Conservation (phyloP, 176 grass and related monocot genomes). For the Pharus latifolius region DNA sequence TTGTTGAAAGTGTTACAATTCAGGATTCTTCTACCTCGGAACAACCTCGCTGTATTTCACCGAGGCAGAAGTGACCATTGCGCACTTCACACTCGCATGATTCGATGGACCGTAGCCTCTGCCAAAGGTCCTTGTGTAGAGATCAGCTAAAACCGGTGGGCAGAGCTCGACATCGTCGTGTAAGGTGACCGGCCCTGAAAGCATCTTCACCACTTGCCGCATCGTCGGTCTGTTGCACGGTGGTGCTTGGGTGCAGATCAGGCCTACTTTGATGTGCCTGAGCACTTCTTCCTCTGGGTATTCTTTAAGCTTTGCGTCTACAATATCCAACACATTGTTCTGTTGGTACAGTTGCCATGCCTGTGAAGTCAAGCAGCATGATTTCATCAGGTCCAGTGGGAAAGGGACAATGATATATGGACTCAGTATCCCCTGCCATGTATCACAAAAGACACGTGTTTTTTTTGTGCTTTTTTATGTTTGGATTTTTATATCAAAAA, state of each 20-base stretch:
- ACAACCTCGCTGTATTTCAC: slow-evolving; percentile 13
- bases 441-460: too few relatives aligned
- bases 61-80: too few relatives aligned
- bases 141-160: not conserved
- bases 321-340: slow-evolving; percentile 24
- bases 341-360: slow-evolving; percentile 36
- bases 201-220: slow-evolving; percentile 25
- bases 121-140: not conserved
- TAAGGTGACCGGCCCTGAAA: slow-evolving; percentile 3
- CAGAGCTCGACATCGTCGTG: not conserved
- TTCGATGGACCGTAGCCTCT: too few relatives aligned
- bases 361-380: slow-evolving; percentile 15
- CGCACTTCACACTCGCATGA: too few relatives aligned
- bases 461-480: too few relatives aligned
- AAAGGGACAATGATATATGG: too few relatives aligned
- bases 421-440: not conserved
- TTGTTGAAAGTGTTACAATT: too few relatives aligned
- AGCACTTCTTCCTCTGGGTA: slow-evolving; percentile 39
- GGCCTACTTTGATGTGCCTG: slow-evolving; percentile 33
- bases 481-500: too few relatives aligned
- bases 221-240: slow-evolving; percentile 29
- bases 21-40: not conserved
- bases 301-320: slow-evolving; percentile 11
- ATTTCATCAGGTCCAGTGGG: too few relatives aligned
- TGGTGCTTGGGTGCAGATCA: slow-evolving; percentile 33